Evolutionary conservation across 192 early-diverging fungal genomes (phyloP), one percentile per base, ranked within the genome.

Genomic region (Rhizophagus clarus): DNA sequence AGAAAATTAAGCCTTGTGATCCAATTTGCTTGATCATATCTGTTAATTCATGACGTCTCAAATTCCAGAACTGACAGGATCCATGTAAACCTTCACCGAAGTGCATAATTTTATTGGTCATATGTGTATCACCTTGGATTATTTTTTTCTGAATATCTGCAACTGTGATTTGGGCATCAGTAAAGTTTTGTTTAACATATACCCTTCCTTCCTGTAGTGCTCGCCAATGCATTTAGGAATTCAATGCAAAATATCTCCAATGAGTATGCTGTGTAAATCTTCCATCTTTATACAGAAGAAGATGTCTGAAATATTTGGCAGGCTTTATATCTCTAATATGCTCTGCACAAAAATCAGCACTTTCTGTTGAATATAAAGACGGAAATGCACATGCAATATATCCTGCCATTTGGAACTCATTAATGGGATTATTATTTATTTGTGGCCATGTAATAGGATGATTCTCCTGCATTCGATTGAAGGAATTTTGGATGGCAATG

Each of bases 151-250:
- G 31, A 26, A 69, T 69, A 17, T 69, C 28, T 28, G 28, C 1
- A 31, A 69, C 24, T 7, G 67, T 69, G 29, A 69, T 6, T 31
- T 69, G 0, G 9, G 9, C 31, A 69, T 69, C 10, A 69, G 22
- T 69, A 1, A 69, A 69, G 20, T 69, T 69, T 4, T 69, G 67
- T 17, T 28, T 69, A 28, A 69, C 28, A 69, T 69, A 69, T 26
- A 69, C 15, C 29, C 29, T n/a, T 26, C 4, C 67, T 69, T 69
- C 67, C 29, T 69, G 28, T 37, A 69, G 15, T 69, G 31, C 28
- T n/a, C n/a, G n/a, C n/a, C n/a, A n/a, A n/a, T n/a, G n/a, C n/a
- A n/a, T n/a, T n/a, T n/a, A n/a, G n/a, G 4, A 28, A 28, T 69
- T 69, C 20, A 69, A 69, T 28, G 28, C 4, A 4, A 69, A 69